Evolutionary conservation across 2,329 filamentous ascomycete genomes (phyloP).

Genomic region (Fusarium nisikadoi): DNA sequence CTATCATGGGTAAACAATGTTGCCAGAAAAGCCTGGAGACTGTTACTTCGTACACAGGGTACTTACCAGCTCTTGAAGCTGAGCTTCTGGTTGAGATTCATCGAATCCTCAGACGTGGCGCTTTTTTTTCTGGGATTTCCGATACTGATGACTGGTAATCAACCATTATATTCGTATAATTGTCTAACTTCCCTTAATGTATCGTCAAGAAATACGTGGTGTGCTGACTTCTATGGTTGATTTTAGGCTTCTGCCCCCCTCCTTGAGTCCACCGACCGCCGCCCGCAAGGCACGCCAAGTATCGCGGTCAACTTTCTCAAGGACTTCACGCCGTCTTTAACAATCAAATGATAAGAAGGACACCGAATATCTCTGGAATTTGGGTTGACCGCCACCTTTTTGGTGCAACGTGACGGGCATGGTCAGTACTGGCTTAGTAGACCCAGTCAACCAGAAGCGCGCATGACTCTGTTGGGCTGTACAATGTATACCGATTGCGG

Average conservation of each 20-base stretch:
- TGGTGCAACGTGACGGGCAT: neutral
- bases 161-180: neutral
- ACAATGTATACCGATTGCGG: no score
- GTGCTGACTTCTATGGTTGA: neutral
- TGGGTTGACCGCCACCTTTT: neutral
- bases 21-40: neutral
- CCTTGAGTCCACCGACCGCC: neutral
- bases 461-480: neutral
- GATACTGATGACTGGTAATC: neutral
- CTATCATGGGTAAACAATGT: accelerated
- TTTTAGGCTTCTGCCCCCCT: neutral
- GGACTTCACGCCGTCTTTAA: accelerated
- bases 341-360: accelerated
- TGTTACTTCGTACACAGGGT: accelerated
- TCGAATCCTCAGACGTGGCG: neutral
- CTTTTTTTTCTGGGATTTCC: neutral
- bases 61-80: neutral
- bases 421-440: neutral
- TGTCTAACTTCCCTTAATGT: accelerated
- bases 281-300: neutral
- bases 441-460: neutral
- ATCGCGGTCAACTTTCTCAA: neutral
- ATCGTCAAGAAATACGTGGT: neutral
- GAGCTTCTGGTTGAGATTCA: neutral
- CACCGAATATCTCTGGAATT: neutral